Evolutionary conservation across 1,284 basidiomycete species (phyloP).

Genomic region (Apiotrichum veenhuisii): DNA sequence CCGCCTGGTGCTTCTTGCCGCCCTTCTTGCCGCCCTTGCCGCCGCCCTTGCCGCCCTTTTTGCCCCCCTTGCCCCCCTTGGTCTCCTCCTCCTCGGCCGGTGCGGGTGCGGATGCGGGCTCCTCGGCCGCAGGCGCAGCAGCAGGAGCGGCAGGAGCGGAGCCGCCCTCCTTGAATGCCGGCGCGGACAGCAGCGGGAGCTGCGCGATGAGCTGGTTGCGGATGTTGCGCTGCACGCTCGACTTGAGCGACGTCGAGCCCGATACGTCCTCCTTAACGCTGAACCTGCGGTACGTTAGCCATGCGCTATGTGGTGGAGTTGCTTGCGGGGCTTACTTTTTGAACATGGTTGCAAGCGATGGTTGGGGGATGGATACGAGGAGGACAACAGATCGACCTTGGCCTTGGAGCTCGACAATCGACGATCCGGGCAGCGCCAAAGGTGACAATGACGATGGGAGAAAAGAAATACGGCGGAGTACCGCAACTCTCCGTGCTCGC

Average conservation of each 20-base stretch:
- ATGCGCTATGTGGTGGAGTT: background rate
- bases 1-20: constrained; percentile 30
- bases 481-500: too few relatives aligned
- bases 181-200: constrained; percentile 62
- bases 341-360: background rate
- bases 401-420: too few relatives aligned
- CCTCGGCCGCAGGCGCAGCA: constrained; percentile 15
- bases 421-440: too few relatives aligned
- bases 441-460: too few relatives aligned
- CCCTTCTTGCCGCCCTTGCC: constrained; percentile 43
- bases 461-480: too few relatives aligned
- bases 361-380: too few relatives aligned
- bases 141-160: background rate
- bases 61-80: constrained; percentile 21
- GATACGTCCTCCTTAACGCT: constrained; percentile 79
- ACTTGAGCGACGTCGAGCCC: constrained; percentile 90
- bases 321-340: background rate
- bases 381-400: too few relatives aligned
- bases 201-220: constrained; percentile 75
- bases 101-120: constrained; percentile 2
- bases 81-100: constrained; percentile 13
- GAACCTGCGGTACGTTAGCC: constrained; percentile 61
- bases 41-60: constrained; percentile 33
- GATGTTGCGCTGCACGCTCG: constrained; percentile 87
- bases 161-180: constrained; percentile 32